Evolutionary conservation across 2,329 filamentous ascomycete species (phyloP).

Genomic region (Xylariaceae sp.): DNA sequence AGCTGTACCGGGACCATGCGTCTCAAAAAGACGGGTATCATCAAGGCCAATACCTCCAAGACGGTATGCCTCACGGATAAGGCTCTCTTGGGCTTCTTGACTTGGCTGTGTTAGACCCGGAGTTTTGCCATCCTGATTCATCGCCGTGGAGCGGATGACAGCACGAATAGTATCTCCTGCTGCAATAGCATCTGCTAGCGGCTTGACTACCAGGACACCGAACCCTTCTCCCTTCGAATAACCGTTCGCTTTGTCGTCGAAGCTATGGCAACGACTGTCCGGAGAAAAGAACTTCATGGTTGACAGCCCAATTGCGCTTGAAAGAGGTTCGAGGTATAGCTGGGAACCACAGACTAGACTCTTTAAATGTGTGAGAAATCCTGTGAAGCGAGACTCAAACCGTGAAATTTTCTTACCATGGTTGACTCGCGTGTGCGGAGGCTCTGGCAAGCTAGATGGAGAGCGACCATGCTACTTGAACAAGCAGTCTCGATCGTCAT

Average conservation of each 20-base stretch:
- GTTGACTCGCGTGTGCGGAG: not conserved
- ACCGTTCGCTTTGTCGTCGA: constrained; percentile 2
- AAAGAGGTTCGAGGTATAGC: not conserved
- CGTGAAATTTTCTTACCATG: constrained; percentile 2
- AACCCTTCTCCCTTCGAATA: constrained; percentile 2
- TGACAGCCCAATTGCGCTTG: not conserved
- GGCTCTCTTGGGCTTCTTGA: not conserved
- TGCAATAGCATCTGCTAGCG: not conserved
- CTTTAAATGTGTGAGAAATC: not conserved
- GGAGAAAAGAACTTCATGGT: not conserved
- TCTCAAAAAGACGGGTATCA: not conserved
- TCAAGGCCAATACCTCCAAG: not conserved
- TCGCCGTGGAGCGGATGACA: not conserved
- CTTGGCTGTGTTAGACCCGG: constrained; percentile 1
- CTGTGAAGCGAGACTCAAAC: not conserved
- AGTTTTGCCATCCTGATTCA: constrained; percentile 3
- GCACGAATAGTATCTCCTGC: constrained; percentile 1
- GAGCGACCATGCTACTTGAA: constrained; percentile 6
- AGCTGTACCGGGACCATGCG: constrained; percentile 5
- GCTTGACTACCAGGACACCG: not conserved
- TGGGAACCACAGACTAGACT: not conserved
- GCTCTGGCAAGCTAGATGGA: constrained; percentile 1
- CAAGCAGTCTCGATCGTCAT: constrained; percentile 3
- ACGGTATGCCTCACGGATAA: constrained; percentile 1
- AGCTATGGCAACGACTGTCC: not conserved